These are phyloP conservation scores for Chlorella sp. DNA, from an alignment of 139 green algal species.

Conservation along the genomic window DNA sequence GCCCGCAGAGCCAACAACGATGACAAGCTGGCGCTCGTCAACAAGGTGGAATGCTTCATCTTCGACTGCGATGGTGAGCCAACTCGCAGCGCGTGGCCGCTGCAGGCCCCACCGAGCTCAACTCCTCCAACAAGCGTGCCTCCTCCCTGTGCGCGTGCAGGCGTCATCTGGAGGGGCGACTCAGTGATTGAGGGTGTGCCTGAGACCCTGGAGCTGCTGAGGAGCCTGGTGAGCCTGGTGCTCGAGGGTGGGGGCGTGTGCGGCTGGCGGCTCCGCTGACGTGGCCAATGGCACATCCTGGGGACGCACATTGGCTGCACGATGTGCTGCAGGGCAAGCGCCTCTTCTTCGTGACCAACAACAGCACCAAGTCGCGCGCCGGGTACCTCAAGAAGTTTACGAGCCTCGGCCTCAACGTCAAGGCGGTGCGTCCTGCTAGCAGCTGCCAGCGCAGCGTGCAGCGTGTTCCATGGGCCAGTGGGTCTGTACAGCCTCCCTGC, in stretches of 20 bases:
- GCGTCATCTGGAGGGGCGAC: slow-evolving; percentile 97
- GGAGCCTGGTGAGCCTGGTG: slow-evolving; percentile 51
- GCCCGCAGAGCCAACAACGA: slow-evolving; percentile 39
- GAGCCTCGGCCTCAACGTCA: slow-evolving; percentile 82
- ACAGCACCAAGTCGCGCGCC: slow-evolving; percentile 94
- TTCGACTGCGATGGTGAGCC: slow-evolving; percentile 97
- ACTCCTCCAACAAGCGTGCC: too few species aligned
- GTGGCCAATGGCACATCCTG: background rate
- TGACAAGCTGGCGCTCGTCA: slow-evolving; percentile 74
- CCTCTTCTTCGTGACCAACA: slow-evolving; percentile 99
- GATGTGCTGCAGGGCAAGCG: slow-evolving; percentile 95
- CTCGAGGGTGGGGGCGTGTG: background rate
- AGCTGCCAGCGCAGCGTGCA: too few species aligned
- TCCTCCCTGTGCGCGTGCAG: too few species aligned
- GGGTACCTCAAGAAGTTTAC: slow-evolving; percentile 97
- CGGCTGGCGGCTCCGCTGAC: background rate
- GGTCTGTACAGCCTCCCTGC: too few species aligned
- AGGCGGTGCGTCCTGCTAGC: slow-evolving; percentile 42
- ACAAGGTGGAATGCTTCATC: slow-evolving; percentile 95
- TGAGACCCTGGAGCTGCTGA: slow-evolving; percentile 91
- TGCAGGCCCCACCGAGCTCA: too few species aligned
- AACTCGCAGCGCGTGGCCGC: too few species aligned
- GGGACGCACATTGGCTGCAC: background rate
- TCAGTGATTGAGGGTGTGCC: slow-evolving; percentile 94
- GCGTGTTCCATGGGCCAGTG: too few species aligned